These are phyloP conservation scores for Trichoderma sp. DNA, from an alignment of 2,329 filamentous ascomycete genomes.

Conservation along the genomic window DNA sequence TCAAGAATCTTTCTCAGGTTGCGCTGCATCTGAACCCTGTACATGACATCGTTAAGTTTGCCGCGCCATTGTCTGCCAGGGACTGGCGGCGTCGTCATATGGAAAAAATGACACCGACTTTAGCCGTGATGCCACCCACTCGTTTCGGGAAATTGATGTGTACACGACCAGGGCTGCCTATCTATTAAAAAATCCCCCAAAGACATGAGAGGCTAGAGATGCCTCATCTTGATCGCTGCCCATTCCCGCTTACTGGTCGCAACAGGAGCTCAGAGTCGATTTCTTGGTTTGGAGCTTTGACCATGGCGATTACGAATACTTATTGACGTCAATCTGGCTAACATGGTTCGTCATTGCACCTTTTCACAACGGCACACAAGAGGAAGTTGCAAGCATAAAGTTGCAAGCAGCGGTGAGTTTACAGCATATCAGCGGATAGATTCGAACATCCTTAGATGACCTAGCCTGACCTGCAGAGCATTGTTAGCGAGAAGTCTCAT, in stretches of 20 bases:
- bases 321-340: neutral
- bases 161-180: neutral
- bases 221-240: neutral
- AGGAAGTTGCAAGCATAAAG: neutral
- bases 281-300: neutral
- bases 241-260: neutral
- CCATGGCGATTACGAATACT: neutral
- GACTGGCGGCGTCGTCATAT: neutral
- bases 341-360: neutral
- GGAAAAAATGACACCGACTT: neutral
- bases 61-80: slow-evolving; percentile 4
- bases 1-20: slow-evolving; percentile 5
- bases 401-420: neutral
- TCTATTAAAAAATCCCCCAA: neutral
- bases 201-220: neutral
- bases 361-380: neutral
- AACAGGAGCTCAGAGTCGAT: neutral
- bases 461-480: slow-evolving; percentile 24
- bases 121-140: slow-evolving; percentile 7
- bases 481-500: slow-evolving; percentile 29
- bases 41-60: slow-evolving; percentile 1
- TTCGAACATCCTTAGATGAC: neutral
- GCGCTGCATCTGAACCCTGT: neutral
- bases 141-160: neutral
- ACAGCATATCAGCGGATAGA: neutral